Conservation (phyloP, 441 rosid species). For the Erodium texanum region DNA sequence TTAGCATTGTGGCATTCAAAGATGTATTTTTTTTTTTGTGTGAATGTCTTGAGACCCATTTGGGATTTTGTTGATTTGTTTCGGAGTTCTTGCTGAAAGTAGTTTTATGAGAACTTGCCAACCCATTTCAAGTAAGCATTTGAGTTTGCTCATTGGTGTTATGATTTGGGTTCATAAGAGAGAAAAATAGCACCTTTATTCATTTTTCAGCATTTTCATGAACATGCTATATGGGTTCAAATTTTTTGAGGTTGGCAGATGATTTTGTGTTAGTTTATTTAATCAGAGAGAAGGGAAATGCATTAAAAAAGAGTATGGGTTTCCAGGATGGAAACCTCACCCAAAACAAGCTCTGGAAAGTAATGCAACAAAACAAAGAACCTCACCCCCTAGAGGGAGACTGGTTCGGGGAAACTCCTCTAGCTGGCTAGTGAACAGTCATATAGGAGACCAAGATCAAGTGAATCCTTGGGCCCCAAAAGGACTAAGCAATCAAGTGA, state of each 20-base stretch:
- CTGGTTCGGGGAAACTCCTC: no score
- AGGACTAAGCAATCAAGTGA: no score
- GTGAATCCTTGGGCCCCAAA: no score
- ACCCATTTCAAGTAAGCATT: background rate
- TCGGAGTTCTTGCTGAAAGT: background rate
- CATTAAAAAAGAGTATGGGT: no score
- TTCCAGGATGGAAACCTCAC: no score
- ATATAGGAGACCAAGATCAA: no score
- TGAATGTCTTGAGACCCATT: slow-evolving; percentile 5
- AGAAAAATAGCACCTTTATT: background rate
- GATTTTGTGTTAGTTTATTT: background rate
- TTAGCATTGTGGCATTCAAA: background rate
- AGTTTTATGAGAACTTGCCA: background rate
- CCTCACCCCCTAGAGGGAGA: no score
- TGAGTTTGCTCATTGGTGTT: background rate
- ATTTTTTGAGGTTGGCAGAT: background rate
- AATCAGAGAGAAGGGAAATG: no score
- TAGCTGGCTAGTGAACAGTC: no score
- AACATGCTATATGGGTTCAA: background rate
- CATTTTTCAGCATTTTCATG: background rate
- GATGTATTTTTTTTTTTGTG: background rate
- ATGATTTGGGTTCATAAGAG: background rate
- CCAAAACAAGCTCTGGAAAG: no score
- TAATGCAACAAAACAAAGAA: no score
- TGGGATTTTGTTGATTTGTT: background rate